Evolutionary conservation across 805 yeast genomes (phyloP).

Genomic region (Scheffersomyces ergatensis): DNA sequence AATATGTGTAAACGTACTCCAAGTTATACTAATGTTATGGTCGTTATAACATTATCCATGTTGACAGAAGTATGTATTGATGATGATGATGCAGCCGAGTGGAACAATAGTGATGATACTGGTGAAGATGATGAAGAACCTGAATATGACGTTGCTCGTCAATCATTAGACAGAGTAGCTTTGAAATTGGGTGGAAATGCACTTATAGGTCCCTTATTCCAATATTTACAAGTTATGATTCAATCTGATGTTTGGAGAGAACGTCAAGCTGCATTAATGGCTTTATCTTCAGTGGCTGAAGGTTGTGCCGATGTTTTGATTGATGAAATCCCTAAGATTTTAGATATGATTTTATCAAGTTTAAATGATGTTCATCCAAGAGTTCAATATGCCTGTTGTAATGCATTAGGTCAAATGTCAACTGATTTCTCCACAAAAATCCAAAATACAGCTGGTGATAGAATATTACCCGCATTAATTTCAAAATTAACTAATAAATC

Average conservation of each 20-base stretch:
- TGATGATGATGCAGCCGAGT: conserved; percentile 81
- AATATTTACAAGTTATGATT: conserved; percentile 81
- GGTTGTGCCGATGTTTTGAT: conserved; percentile 91
- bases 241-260: conserved; percentile 83
- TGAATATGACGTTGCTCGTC: conserved; percentile 89
- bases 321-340: conserved; percentile 72
- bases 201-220: conserved; percentile 83
- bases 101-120: conserved; percentile 82
- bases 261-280: conserved; percentile 96
- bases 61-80: conserved; percentile 91
- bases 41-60: conserved; percentile 72
- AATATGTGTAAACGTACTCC: conserved; percentile 86
- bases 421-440: conserved; percentile 92
- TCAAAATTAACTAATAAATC: conserved; percentile 70
- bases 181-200: conserved; percentile 79
- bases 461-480: conserved; percentile 84
- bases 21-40: conserved; percentile 67
- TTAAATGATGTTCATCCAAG: conserved; percentile 85
- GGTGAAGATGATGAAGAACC: conserved; percentile 77
- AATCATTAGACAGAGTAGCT: conserved; percentile 88
- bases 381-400: conserved; percentile 96
- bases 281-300: conserved; percentile 93
- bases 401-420: conserved; percentile 93
- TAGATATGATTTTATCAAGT: conserved; percentile 84
- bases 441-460: conserved; percentile 75